Percentiles rank a stretch among this genome's conserved stretches.
These are phyloP conservation scores for Patellifolia procumbens DNA, from an alignment of 179 eudicot species.

Conservation along the genomic window DNA sequence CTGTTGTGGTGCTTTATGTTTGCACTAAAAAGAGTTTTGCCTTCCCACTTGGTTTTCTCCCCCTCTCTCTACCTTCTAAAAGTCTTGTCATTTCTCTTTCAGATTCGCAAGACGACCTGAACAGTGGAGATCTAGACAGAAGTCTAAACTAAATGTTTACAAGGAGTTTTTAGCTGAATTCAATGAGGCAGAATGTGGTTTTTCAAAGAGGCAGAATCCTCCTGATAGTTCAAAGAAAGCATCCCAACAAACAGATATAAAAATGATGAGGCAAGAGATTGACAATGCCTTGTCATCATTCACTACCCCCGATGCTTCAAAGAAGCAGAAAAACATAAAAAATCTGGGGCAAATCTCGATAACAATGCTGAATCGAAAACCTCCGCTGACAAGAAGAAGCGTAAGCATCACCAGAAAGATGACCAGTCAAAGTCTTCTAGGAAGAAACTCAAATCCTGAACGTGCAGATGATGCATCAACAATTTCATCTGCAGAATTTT, in stretches of 20 bases:
- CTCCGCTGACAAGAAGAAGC: slow-evolving; percentile 29
- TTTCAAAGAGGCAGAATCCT: slow-evolving; percentile 31
- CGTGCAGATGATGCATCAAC: slow-evolving; percentile 4
- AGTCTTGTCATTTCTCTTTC: slow-evolving; percentile 15
- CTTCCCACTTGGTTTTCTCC: neutral
- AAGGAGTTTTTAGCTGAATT: slow-evolving; percentile 43
- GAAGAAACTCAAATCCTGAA: slow-evolving; percentile 33
- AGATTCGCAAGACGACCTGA: slow-evolving; percentile 46
- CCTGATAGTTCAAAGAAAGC: slow-evolving; percentile 36
- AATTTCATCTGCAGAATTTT: neutral
- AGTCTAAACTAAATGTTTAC: slow-evolving; percentile 45
- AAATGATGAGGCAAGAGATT: slow-evolving; percentile 85
- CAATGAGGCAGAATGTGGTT: slow-evolving; percentile 18
- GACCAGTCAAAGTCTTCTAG: slow-evolving; percentile 18
- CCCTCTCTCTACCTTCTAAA: neutral
- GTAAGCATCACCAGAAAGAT: slow-evolving; percentile 38
- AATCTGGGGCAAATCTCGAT: slow-evolving; percentile 9
- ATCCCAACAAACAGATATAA: slow-evolving; percentile 43
- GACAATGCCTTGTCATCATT: slow-evolving; percentile 46
- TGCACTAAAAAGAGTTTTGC: neutral
- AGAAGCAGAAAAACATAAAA: slow-evolving; percentile 31
- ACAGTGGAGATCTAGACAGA: slow-evolving; percentile 48
- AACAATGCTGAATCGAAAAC: slow-evolving; percentile 13
- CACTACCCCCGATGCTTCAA: slow-evolving; percentile 21
- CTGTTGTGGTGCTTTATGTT: neutral